Percentiles rank a stretch among this genome's conserved stretches.
phyloP scores from a whole-genome alignment of 2,329 filamentous ascomycete species.

The Colletotrichum coccodes region DNA sequence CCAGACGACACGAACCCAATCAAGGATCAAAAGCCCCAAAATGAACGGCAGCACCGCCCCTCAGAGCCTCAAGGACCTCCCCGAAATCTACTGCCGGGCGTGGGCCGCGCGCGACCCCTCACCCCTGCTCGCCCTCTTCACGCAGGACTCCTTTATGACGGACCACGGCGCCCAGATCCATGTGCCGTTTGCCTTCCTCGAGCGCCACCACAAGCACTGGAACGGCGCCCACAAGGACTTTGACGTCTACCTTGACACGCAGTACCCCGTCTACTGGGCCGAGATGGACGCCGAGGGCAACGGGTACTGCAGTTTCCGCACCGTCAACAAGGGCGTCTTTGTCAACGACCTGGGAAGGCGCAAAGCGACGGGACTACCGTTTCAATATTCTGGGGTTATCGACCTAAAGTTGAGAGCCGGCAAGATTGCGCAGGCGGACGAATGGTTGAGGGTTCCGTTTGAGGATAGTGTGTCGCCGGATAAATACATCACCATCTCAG shows the following conservation, averaged over 20 bases:
- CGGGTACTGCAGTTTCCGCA: slow-evolving; percentile 25
- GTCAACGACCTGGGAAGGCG: slow-evolving; percentile 21
- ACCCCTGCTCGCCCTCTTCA: slow-evolving; percentile 15
- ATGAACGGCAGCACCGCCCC: background rate
- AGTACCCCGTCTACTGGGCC: slow-evolving; percentile 24
- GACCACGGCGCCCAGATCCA: slow-evolving; percentile 27
- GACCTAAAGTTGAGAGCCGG: slow-evolving; percentile 10
- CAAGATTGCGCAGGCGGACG: slow-evolving; percentile 16
- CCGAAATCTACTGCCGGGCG: slow-evolving; percentile 11
- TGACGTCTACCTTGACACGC: slow-evolving; percentile 15
- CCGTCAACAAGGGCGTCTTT: slow-evolving; percentile 22
- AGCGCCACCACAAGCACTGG: slow-evolving; percentile 27
- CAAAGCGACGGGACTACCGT: slow-evolving; percentile 19
- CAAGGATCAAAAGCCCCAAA: background rate
- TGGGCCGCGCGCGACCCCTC: slow-evolving; percentile 12
- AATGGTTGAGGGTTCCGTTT: slow-evolving; percentile 20
- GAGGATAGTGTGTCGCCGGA: slow-evolving; percentile 22
- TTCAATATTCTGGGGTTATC: slow-evolving; percentile 19
- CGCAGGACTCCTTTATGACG: slow-evolving; percentile 18
- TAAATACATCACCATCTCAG: slow-evolving; percentile 26
- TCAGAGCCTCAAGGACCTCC: slow-evolving; percentile 5
- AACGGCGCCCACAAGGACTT: slow-evolving; percentile 23
- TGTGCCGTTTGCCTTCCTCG: slow-evolving; percentile 14
- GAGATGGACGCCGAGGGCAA: slow-evolving; percentile 14
- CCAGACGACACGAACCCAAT: background rate